Base-by-base conservation (phyloP, 768 basidiomycete species). In the Asterophora parasitica region DNA sequence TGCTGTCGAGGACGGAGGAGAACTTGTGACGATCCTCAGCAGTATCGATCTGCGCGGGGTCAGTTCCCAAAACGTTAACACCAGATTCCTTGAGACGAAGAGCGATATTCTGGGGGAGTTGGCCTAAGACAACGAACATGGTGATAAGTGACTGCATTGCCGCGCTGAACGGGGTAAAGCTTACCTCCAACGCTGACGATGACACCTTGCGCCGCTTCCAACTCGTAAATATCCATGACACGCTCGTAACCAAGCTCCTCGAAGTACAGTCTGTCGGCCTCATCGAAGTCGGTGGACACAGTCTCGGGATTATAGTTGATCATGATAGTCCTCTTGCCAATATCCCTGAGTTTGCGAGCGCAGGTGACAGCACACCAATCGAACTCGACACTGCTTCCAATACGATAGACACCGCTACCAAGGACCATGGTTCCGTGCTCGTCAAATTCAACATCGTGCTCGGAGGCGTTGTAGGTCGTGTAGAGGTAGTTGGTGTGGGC, bases 341-440 rank as follows among this genome's bases (percentile, higher is more conserved):
- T 89, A 55, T 88, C 82, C 59, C 93, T 79, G 46, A 99, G 80
- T 64, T 88, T 88, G 51, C 96, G 78, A 11, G 93, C 92, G 65
- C 94, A 98, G 1, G 95, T 97, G 33, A 99, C 96, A n/a, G 96
- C 95, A 65, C 96, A 99, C 96, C 96, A 99, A 66, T 99, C 96
- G 64, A 99, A 99, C 74, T 99, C 96, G 62, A 99, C 96, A 55
- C 90, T 93, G 66, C 88, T 92, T 38, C 96, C 96, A 57, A 99
- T 98, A 50, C 96, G 86, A 71, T 99, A 98, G 16, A 99, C 96
- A 58, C 96, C 96, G 50, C 88, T 91, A 19, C 96, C 96, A 17
- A 98, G 83, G 17, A 99, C 95, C 91, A 98, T 96, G n/a, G 93
- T 98, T 35, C 96, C 96, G 56, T 96, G 82, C 58, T 98, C 95